phyloP scores from a whole-genome alignment of 2,329 filamentous ascomycete genomes.

The Endoconidiophora laricicola region DNA sequence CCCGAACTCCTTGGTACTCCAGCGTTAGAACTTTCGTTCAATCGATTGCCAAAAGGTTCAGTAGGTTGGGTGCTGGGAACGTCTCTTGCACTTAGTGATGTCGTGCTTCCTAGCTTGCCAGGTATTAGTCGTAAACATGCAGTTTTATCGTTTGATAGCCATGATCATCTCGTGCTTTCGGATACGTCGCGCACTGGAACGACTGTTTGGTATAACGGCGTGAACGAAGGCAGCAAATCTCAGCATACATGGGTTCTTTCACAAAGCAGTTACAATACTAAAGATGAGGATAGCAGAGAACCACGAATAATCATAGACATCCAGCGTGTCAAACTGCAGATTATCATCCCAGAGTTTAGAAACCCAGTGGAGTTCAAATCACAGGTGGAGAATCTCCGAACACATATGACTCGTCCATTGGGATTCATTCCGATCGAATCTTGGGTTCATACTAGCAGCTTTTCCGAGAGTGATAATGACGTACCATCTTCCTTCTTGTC shows the following conservation, averaged over 20 bases:
- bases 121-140: slow-evolving; percentile 24
- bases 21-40: slow-evolving; percentile 23
- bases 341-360: slow-evolving; percentile 19
- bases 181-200: slow-evolving; percentile 24
- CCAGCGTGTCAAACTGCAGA: slow-evolving; percentile 24
- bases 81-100: slow-evolving; percentile 22
- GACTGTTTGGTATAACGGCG: slow-evolving; percentile 27
- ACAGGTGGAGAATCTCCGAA: slow-evolving; percentile 20
- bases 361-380: neutral
- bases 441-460: neutral
- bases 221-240: slow-evolving; percentile 22
- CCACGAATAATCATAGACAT: slow-evolving; percentile 24
- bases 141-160: slow-evolving; percentile 23
- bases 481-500: neutral
- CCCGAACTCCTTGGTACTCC: neutral
- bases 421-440: neutral
- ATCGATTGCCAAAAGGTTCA: slow-evolving; percentile 20
- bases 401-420: slow-evolving; percentile 15
- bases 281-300: neutral
- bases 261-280: slow-evolving; percentile 17
- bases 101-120: slow-evolving; percentile 21
- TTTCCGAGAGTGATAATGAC: neutral
- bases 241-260: slow-evolving; percentile 23
- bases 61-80: slow-evolving; percentile 25
- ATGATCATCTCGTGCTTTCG: slow-evolving; percentile 23